These are phyloP conservation scores for Colletotrichum viniferum DNA, from an alignment of 2,329 filamentous ascomycete species.

Conservation along the genomic window DNA sequence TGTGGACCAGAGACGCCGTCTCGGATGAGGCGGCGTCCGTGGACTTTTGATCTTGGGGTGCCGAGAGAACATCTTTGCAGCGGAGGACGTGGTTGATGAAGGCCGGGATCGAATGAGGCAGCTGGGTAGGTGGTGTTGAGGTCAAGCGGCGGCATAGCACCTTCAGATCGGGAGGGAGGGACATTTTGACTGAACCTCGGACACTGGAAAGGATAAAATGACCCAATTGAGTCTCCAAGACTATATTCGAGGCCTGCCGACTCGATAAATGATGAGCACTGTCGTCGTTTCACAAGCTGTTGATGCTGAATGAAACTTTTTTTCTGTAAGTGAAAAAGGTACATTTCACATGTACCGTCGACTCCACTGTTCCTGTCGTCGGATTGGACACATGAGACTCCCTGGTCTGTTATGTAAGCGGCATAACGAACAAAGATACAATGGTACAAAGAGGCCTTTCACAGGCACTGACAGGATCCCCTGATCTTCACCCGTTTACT, in stretches of 20 bases:
- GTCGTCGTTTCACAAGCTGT: not conserved
- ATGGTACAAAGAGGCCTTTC: not conserved
- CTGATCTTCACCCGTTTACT: not conserved
- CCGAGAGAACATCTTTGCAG: constrained; percentile 66
- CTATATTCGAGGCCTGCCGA: not conserved
- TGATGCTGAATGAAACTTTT: constrained; percentile 21
- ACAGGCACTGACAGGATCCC: not conserved
- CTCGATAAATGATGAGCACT: not conserved
- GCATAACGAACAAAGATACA: not conserved
- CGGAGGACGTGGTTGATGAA: constrained; percentile 66
- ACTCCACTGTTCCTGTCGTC: not conserved
- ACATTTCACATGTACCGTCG: not conserved
- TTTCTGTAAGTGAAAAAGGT: constrained; percentile 21
- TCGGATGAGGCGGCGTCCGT: constrained; percentile 66
- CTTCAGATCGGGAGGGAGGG: constrained; percentile 61
- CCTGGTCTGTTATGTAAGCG: not conserved
- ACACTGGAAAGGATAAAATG: not conserved
- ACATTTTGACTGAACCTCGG: constrained; percentile 27
- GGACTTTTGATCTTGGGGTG: constrained; percentile 61
- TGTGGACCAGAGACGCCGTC: constrained; percentile 74
- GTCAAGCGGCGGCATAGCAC: constrained; percentile 73
- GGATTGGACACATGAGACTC: not conserved
- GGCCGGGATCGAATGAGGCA: constrained; percentile 74
- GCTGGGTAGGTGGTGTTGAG: constrained; percentile 71
- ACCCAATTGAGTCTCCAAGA: not conserved